Percentiles rank a stretch among this genome's conserved stretches.
These are phyloP conservation scores for Pseudogymnoascus sp. DNA, from an alignment of 2,329 filamentous ascomycete species.

Conservation along the genomic window DNA sequence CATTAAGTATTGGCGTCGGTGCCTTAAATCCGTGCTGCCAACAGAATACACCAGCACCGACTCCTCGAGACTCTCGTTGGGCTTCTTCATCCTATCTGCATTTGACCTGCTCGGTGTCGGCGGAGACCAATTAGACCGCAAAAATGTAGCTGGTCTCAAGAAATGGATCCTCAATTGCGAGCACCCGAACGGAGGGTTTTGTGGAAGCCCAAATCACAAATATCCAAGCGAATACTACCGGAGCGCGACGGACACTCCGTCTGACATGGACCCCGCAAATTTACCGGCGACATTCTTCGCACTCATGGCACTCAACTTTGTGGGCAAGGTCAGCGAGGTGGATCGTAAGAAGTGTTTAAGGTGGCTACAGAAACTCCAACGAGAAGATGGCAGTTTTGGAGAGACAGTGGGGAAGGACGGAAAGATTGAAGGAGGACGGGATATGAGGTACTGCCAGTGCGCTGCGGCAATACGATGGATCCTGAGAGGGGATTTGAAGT, in stretches of 20 bases:
- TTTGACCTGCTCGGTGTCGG: conserved; percentile 68
- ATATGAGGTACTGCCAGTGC: conserved; percentile 83
- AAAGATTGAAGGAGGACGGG: conserved; percentile 66
- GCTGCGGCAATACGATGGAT: conserved; percentile 78
- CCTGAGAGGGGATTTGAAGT: conserved; percentile 53
- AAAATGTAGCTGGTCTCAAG: conserved; percentile 40
- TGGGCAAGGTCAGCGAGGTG: conserved; percentile 55
- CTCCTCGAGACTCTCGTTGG: conserved; percentile 81
- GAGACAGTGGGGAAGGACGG: conserved; percentile 59
- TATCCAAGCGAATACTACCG: conserved; percentile 29
- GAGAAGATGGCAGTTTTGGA: conserved; percentile 82
- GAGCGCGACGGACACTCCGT: conserved; percentile 35
- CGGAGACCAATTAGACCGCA: conserved; percentile 47
- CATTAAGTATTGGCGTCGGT: conserved; percentile 87
- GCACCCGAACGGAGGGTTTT: conserved; percentile 76
- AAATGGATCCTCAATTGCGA: conserved; percentile 83
- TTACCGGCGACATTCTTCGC: conserved; percentile 87
- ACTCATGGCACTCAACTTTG: conserved; percentile 60
- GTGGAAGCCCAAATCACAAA: conserved; percentile 67
- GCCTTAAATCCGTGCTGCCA: conserved; percentile 73
- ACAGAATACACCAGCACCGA: conserved; percentile 80
- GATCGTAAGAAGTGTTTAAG: conserved; percentile 57
- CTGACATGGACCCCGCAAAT: conserved; percentile 69
- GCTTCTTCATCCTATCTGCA: conserved; percentile 80
- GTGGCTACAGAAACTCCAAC: conserved; percentile 73